phyloP scores from a whole-genome alignment of 2,329 filamentous ascomycete species.

The Colletotrichum sp. region DNA sequence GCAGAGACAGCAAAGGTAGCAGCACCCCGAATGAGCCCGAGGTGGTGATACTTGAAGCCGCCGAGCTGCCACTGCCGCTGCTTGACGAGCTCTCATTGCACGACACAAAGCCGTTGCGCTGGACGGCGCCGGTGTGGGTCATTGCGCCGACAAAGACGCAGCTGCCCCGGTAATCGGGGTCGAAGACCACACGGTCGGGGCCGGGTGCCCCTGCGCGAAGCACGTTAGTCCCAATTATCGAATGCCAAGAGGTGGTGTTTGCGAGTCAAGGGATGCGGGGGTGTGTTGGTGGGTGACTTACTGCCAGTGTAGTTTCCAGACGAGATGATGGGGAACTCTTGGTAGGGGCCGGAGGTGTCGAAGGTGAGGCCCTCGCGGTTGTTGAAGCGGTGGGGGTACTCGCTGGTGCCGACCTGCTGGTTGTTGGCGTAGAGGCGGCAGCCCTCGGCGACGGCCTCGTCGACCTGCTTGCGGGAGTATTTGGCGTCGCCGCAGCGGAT shows the following conservation, averaged over 20 bases:
- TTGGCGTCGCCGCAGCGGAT: conserved; percentile 10
- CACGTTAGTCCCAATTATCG: neutral
- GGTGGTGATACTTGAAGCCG: neutral
- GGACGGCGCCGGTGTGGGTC: conserved; percentile 73
- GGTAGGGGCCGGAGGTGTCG: conserved; percentile 35
- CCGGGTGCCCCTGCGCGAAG: conserved; percentile 59
- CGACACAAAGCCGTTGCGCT: conserved; percentile 68
- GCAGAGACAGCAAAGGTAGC: neutral
- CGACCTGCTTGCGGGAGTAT: conserved; percentile 15
- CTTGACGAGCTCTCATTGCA: conserved; percentile 40
- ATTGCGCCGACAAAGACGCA: conserved; percentile 67
- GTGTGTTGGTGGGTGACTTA: conserved; percentile 24
- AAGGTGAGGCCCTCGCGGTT: conserved; percentile 43
- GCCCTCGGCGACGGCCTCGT: conserved; percentile 19
- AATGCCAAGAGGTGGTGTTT: neutral
- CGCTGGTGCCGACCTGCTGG: conserved; percentile 12
- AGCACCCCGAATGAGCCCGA: neutral
- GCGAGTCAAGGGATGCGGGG: neutral
- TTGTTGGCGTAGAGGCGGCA: conserved; percentile 13
- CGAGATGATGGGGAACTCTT: conserved; percentile 42
- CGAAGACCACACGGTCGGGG: conserved; percentile 71
- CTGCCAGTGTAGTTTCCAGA: conserved; percentile 38
- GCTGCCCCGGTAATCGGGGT: conserved; percentile 33
- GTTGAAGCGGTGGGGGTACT: conserved; percentile 43
- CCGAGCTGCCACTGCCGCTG: neutral